These are phyloP conservation scores for Pyrenopolyporus hunteri DNA, from an alignment of 495 filamentous ascomycete genomes.

Conservation along the genomic window DNA sequence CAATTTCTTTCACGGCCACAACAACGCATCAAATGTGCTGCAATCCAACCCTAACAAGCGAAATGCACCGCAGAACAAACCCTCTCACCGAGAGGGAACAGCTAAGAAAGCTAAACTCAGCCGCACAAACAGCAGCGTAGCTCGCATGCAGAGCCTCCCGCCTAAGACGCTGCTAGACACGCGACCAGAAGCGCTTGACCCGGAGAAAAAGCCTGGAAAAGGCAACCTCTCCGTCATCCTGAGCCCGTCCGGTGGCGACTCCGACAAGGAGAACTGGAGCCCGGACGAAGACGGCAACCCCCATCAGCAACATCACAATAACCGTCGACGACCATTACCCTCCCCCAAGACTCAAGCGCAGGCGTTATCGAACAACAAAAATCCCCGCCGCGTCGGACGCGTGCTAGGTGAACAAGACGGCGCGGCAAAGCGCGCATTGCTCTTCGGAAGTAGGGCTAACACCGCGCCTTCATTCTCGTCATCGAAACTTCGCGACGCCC, in stretches of 20 bases:
- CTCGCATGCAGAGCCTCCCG: slow-evolving; percentile 63
- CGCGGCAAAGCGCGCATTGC: slow-evolving; percentile 23
- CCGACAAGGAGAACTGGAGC: slow-evolving; percentile 95
- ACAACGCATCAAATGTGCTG: slow-evolving; percentile 49
- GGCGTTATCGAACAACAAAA: slow-evolving; percentile 18
- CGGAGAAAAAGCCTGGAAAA: slow-evolving; percentile 47
- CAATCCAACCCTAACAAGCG: slow-evolving; percentile 62
- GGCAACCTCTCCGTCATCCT: slow-evolving; percentile 43
- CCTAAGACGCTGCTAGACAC: slow-evolving; percentile 31
- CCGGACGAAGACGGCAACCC: slow-evolving; percentile 56
- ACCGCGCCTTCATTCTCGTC: slow-evolving; percentile 47
- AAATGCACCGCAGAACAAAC: slow-evolving; percentile 57
- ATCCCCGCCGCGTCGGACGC: slow-evolving; percentile 49
- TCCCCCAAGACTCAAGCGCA: slow-evolving; percentile 16
- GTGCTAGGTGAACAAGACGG: slow-evolving; percentile 40
- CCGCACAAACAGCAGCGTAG: slow-evolving; percentile 70
- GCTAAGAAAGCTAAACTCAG: slow-evolving; percentile 69
- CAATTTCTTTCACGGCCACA: slow-evolving; percentile 43
- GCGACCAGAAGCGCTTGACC: slow-evolving; percentile 21
- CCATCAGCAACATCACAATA: slow-evolving; percentile 13
- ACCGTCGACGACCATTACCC: slow-evolving; percentile 35
- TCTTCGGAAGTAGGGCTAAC: slow-evolving; percentile 42
- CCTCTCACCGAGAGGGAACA: slow-evolving; percentile 52
- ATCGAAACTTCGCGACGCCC: slow-evolving; percentile 16
- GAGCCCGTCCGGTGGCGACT: slow-evolving; percentile 62